Base-by-base conservation (phyloP, 2,329 filamentous ascomycete species). In the Sclerotinia spermophila region DNA sequence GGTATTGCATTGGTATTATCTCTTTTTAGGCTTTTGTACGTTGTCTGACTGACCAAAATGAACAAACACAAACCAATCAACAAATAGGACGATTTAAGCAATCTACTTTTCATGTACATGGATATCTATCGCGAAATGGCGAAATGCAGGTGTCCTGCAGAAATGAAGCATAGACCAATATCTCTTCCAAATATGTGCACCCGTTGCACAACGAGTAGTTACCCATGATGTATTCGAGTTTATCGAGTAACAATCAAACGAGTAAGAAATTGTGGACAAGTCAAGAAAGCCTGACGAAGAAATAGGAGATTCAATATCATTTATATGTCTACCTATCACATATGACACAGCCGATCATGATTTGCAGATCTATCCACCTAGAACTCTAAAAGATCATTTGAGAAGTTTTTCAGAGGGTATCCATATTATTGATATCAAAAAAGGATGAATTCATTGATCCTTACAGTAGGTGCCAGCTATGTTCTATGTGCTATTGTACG, bases 121-220 rank as follows among this genome's bases (percentile, higher is more conserved):
- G 68, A 40, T 70, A 48, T 66, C 35, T 70, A 70, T 67, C 35
- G 61, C 35, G 44, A 62, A 62, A 53, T 53, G 64, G 48, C 45
- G 48, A 67, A 67, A 69, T 69, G 67, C 35, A 48, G 68, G 68
- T 70, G 68, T 67, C 42, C 61, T 67, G 61, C 68, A 70, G 60
- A 45, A 45, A 56, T 35, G 51, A 70, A 70, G 68, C 68, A 67
- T 70, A 56, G 68, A 70, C 61, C 59, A 69, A 53, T 48, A 64
- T 69, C 67, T 33, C 44, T 42, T 53, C 33, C 21, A 38, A 27
- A 42, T 27, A 44, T 53, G 45, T 53, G 30, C 59, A 62, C n/a
- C 45, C 24, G 44, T 51, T 65, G 62, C 35, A 66, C 62, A 53
- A 51, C 53, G 45, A 42, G 62, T 42, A 65, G 45, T 48, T 53